Evolutionary conservation across 768 basidiomycete species (phyloP).

Genomic region (Mycena albidolilacea): DNA sequence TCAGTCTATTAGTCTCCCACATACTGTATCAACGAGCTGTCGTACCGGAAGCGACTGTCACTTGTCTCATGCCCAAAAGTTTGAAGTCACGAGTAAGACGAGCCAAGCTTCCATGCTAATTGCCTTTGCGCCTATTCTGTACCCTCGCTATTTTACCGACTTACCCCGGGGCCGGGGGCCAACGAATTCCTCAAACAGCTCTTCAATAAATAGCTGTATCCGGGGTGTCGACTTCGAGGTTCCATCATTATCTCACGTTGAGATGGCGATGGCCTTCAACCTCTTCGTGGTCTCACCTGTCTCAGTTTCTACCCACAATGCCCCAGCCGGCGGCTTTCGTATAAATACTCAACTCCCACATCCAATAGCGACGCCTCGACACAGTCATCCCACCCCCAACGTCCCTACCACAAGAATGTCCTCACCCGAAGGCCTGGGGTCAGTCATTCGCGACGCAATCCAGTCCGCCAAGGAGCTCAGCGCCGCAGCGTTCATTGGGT

Average conservation of each 20-base stretch:
- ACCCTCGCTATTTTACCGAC: too few species aligned
- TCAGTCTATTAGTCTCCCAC: too few species aligned
- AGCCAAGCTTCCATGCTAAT: too few species aligned
- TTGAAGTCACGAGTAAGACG: too few species aligned
- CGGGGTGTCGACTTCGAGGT: slow-evolving; percentile 14
- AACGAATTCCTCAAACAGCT: slow-evolving; percentile 1
- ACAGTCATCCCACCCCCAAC: slow-evolving; percentile 17
- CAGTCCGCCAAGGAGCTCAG: slow-evolving; percentile 22
- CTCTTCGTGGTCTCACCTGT: slow-evolving; percentile 7
- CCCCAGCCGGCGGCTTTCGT: slow-evolving; percentile 2
- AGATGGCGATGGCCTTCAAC: too few species aligned
- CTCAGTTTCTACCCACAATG: too few species aligned
- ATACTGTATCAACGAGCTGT: too few species aligned
- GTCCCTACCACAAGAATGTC: slow-evolving; percentile 23
- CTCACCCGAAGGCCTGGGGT: slow-evolving; percentile 22
- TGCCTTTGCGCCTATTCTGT: too few species aligned
- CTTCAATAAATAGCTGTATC: slow-evolving; percentile 13
- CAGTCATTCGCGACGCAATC: slow-evolving; percentile 19
- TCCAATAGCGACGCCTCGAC: slow-evolving; percentile 8
- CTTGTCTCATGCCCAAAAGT: too few species aligned
- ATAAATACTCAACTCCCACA: slow-evolving; percentile 23
- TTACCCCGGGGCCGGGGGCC: too few species aligned
- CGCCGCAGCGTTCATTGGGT: slow-evolving; percentile 15
- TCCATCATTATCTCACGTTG: slow-evolving; percentile 3
- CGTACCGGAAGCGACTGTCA: too few species aligned